These are phyloP conservation scores for Pseudonitzschia delicatissima DNA, from an alignment of 108 stramenopile genomes.

Conservation along the genomic window DNA sequence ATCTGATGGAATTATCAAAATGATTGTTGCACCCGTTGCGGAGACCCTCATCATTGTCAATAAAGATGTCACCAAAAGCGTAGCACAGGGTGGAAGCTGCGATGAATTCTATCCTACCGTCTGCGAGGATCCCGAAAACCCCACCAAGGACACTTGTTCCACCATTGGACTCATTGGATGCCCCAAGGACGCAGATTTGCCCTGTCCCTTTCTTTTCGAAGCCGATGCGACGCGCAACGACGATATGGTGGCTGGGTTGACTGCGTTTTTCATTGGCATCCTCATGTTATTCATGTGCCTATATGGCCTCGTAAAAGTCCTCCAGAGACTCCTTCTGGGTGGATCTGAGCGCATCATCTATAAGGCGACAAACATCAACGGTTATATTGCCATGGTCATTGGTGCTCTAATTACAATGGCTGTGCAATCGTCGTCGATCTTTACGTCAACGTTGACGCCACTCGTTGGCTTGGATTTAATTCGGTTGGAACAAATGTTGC, in stretches of 20 bases:
- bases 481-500: conserved; percentile 75
- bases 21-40: conserved; percentile 64
- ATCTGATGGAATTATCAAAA: conserved; percentile 79
- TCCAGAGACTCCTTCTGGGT: conserved; percentile 73
- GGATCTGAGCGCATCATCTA: conserved; percentile 75
- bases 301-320: conserved; percentile 70
- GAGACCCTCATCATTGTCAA: conserved; percentile 70
- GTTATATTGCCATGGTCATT: conserved; percentile 73
- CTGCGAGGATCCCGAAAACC: conserved; percentile 40
- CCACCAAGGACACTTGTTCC: conserved; percentile 47
- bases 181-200: conserved; percentile 39
- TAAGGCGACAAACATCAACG: conserved; percentile 88
- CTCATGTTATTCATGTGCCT: conserved; percentile 74
- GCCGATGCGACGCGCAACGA: conserved; percentile 54
- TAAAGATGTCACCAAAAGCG: conserved; percentile 69
- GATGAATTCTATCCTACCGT: conserved; percentile 64
- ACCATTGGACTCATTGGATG: conserved; percentile 71
- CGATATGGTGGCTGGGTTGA: conserved; percentile 65
- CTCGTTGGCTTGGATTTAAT: conserved; percentile 78
- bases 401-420: conserved; percentile 77
- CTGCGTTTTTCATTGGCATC: conserved; percentile 68
- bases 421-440: conserved; percentile 82
- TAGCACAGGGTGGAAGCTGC: conserved; percentile 53
- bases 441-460: conserved; percentile 81
- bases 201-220: conserved; percentile 80